phyloP scores from a whole-genome alignment of 78 protist genomes.

The Chrysochromulina parva region DNA sequence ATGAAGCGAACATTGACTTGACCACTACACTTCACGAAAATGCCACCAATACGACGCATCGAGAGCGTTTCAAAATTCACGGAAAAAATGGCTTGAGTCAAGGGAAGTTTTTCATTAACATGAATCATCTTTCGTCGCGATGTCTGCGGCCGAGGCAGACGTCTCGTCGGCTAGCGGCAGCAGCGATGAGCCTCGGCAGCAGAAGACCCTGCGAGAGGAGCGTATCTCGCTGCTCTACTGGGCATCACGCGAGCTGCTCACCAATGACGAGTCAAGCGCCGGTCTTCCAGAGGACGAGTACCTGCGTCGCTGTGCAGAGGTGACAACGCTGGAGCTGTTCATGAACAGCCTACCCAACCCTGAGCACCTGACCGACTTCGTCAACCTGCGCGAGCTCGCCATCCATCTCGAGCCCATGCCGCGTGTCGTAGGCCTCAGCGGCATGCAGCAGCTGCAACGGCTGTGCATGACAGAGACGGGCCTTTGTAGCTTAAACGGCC shows the following conservation, averaged over 20 bases:
- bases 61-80: too few species aligned
- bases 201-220: background rate
- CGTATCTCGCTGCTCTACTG: background rate
- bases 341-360: conserved; percentile 15
- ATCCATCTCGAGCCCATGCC: conserved; percentile 45
- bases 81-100: too few species aligned
- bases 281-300: background rate
- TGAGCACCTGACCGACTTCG: background rate
- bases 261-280: background rate
- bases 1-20: too few species aligned
- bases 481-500: background rate
- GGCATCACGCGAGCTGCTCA: background rate
- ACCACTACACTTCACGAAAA: too few species aligned
- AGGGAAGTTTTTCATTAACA: too few species aligned
- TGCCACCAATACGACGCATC: too few species aligned
- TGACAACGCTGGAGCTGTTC: conserved; percentile 48
- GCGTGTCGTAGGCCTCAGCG: background rate
- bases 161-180: too few species aligned
- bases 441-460: background rate
- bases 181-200: too few species aligned
- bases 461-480: background rate
- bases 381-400: background rate
- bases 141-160: too few species aligned
- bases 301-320: background rate
- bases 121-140: too few species aligned